phyloP scores from a whole-genome alignment of 345 rosid genomes.

The Viola odorata region DNA sequence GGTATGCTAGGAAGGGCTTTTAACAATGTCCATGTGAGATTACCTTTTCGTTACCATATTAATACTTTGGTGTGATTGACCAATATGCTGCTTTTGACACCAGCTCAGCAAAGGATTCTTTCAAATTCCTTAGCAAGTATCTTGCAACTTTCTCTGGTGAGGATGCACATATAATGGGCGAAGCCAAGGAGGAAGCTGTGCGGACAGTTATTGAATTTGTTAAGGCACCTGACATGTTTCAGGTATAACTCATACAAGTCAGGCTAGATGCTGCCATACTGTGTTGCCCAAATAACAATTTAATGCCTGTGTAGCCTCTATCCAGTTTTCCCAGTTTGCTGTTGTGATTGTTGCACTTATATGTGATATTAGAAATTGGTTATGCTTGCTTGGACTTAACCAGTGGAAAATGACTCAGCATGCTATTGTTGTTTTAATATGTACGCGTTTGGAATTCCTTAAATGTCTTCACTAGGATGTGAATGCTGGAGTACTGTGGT shows the following conservation, averaged over 20 bases:
- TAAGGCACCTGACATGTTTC: slow-evolving; percentile 79
- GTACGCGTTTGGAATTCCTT: not conserved
- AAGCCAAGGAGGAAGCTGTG: slow-evolving; percentile 91
- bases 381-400: not conserved
- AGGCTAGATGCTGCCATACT: no score
- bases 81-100: slow-evolving; percentile 4
- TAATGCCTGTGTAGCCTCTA: not conserved
- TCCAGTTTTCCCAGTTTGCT: not conserved
- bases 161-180: slow-evolving; percentile 51
- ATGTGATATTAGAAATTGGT: not conserved
- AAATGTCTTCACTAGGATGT: not conserved
- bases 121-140: slow-evolving; percentile 70
- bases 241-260: slow-evolving; percentile 39
- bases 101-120: slow-evolving; percentile 73
- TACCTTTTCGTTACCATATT: not conserved
- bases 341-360: not conserved
- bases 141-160: slow-evolving; percentile 79
- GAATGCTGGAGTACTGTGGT: not conserved
- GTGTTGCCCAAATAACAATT: not conserved
- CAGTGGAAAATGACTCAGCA: not conserved
- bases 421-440: not conserved
- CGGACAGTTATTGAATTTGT: slow-evolving; percentile 72
- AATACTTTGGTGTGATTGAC: not conserved
- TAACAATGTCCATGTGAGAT: not conserved
- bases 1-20: slow-evolving; percentile 30